Base-by-base conservation (phyloP, 805 yeast species). In the Jamesozyma gamospora region DNA sequence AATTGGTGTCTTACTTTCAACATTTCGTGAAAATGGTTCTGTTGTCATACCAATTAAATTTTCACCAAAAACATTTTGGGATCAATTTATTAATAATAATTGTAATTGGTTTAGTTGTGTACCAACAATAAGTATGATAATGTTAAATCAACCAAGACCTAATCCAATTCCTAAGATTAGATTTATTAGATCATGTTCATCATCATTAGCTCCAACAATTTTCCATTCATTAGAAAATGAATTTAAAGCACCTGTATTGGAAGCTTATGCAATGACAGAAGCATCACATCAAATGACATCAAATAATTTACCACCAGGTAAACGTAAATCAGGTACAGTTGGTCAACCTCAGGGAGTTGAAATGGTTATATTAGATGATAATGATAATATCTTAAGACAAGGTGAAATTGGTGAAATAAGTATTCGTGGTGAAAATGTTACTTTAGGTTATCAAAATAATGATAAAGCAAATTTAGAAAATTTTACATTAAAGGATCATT, bases 201-300 rank as follows among this genome's bases (percentile, higher is more conserved):
- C 85, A 1, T 71, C 85, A 5, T 64, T 80, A 50, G 83, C 86
- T 1, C 84, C 85, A 2, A 57, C 77, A 1, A 77, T 77, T 5
- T 73, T 80, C 63, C 65, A 65, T 39, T 67, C 70, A 54, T 63
- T 80, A 35, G 87, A 80, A 49, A 43, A 60, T 35, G 65, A 68
- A 25, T 74, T 80, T 56, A 62, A 70, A 8, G 80, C 83, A 0
- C 86, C 86, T 0, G 86, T 80, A 0, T 53, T 79, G 13, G 88
- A 80, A 56, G 87, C 87, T 0, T 80, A 80, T 52, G 87, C 86
- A 4, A 79, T 80, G 85, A 80, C 87, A 2, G 88, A 80, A 54
- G 84, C 84, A 1, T 70, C 83, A n/a, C 87, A 80, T 56, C 86
- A 80, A 57, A 81, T 80, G 79, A 75, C 83, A 10, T 78, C 86